These are phyloP conservation scores for Aegilops bicornis DNA, from an alignment of 176 grass and related monocot species.

Conservation along the genomic window DNA sequence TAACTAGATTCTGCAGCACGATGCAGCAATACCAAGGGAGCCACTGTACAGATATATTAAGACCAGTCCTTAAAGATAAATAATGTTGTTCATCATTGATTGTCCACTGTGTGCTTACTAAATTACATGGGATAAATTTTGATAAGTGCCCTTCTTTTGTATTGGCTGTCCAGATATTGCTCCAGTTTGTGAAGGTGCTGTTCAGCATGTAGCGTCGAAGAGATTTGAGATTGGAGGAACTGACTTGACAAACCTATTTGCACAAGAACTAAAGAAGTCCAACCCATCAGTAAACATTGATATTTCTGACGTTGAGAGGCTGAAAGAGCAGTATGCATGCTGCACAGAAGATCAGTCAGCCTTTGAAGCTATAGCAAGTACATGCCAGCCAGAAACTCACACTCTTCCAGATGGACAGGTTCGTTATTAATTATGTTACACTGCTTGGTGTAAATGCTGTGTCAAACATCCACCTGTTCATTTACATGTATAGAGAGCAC, in stretches of 20 bases:
- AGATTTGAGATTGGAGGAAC: constrained; percentile 91
- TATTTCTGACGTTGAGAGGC: constrained; percentile 75
- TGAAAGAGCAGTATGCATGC: constrained; percentile 88
- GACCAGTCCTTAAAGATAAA: background rate
- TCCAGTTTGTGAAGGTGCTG: constrained; percentile 95
- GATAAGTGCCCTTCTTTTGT: background rate
- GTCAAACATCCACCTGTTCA: background rate
- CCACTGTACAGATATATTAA: background rate
- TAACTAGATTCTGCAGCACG: too few species aligned
- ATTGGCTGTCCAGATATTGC: constrained; percentile 66
- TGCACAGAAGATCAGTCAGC: constrained; percentile 71
- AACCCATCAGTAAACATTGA: constrained; percentile 83
- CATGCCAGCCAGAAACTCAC: constrained; percentile 68
- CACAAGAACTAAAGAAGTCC: constrained; percentile 74
- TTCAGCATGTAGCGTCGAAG: constrained; percentile 88
- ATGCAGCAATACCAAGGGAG: too few species aligned
- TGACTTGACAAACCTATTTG: constrained; percentile 93
- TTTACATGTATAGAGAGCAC: background rate
- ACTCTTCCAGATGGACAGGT: constrained; percentile 99
- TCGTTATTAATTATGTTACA: constrained; percentile 20
- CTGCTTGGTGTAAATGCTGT: constrained; percentile 7
- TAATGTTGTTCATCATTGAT: background rate
- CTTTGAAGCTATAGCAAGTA: constrained; percentile 63
- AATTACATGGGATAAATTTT: background rate
- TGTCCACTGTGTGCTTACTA: background rate